These are phyloP conservation scores for Petunia hybrid DNA, from an alignment of 305 asterid species.

Conservation along the genomic window DNA sequence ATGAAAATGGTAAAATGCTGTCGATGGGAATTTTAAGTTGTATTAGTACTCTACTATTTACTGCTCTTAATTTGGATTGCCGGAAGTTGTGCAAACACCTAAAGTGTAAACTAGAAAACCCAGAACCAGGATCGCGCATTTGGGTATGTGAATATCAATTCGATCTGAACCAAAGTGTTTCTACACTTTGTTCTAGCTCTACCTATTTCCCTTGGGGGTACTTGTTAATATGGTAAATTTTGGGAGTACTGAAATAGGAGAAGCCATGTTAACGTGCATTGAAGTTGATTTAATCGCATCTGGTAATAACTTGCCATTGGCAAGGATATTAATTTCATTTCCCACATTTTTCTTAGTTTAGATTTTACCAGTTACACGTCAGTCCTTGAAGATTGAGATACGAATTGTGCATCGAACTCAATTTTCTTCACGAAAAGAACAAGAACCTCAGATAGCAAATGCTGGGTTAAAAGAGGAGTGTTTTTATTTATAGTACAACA, in stretches of 20 bases:
- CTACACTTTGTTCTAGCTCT: not conserved
- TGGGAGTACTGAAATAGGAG: not conserved
- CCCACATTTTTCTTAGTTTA: not conserved
- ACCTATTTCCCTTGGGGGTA: not conserved
- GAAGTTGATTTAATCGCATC: not conserved
- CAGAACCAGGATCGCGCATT: not conserved
- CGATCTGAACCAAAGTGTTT: not conserved
- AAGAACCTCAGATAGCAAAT: not conserved
- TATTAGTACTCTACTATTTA: not conserved
- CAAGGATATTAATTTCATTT: not conserved
- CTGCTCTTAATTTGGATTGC: not conserved
- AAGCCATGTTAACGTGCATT: not conserved
- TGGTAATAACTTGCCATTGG: too few relatives aligned
- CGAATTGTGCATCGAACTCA: not conserved
- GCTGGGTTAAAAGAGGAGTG: not conserved
- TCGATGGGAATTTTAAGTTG: not conserved
- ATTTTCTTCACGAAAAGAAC: not conserved
- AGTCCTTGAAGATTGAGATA: not conserved
- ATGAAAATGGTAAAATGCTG: not conserved
- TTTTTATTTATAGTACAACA: not conserved
- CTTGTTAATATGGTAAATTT: not conserved
- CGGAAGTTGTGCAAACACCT: not conserved
- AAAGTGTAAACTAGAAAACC: not conserved
- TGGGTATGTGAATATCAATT: not conserved
- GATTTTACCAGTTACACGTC: not conserved